Percentiles rank a stretch among this genome's conserved stretches.
Evolutionary conservation across 345 rosid genomes (phyloP).

Genomic region (Trapa bicornis): DNA sequence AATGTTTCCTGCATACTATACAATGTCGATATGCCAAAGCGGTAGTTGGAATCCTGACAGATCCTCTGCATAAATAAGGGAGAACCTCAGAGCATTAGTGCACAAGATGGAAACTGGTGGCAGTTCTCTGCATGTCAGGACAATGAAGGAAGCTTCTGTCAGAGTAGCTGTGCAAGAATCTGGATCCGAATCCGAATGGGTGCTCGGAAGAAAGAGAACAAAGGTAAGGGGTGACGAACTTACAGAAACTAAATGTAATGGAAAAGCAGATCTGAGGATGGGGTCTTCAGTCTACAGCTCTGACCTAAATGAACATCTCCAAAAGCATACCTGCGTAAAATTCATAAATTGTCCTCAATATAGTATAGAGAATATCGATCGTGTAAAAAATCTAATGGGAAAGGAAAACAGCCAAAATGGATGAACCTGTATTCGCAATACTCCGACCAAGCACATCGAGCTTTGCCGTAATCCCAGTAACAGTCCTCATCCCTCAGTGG

Average conservation of each 20-base stretch:
- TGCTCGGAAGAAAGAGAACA: neutral
- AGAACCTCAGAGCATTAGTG: too few relatives aligned
- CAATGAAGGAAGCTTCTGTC: too few relatives aligned
- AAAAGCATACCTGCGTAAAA: slow-evolving; percentile 48
- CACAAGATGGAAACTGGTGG: too few relatives aligned
- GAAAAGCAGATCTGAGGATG: slow-evolving; percentile 47
- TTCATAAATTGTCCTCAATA: neutral
- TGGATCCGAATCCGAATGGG: neutral
- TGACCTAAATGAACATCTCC: slow-evolving; percentile 98
- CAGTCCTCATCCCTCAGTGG: slow-evolving; percentile 89
- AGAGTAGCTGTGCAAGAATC: too few relatives aligned
- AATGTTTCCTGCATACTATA: too few relatives aligned
- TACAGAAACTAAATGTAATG: slow-evolving; percentile 40
- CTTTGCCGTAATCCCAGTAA: slow-evolving; percentile 97
- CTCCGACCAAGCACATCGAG: slow-evolving; percentile 91
- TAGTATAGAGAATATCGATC: neutral
- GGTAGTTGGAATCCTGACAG: too few relatives aligned
- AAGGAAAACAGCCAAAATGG: neutral
- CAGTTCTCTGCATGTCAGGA: too few relatives aligned
- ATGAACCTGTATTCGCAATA: slow-evolving; percentile 85
- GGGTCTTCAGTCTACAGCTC: slow-evolving; percentile 88
- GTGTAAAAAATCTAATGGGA: neutral
- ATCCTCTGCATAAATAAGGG: too few relatives aligned
- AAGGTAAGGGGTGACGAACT: neutral
- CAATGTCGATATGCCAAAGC: too few relatives aligned